phyloP scores from a whole-genome alignment of 306 rosid genomes.

The Gillenia trifoliata region DNA sequence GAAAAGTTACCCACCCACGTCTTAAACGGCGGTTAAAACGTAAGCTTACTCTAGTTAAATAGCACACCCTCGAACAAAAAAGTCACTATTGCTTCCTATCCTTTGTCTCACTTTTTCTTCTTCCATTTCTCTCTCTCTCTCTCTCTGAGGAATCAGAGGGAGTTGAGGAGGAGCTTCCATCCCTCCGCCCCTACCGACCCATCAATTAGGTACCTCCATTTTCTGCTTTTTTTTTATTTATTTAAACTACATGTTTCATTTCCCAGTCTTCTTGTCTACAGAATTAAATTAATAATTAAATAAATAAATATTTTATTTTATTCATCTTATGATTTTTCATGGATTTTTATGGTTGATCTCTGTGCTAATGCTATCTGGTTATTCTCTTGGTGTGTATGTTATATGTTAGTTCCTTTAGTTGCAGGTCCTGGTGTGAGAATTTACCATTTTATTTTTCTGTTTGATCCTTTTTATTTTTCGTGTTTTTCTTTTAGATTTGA shows the following conservation, averaged over 20 bases:
- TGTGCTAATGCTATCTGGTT: background rate
- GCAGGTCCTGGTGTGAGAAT: background rate
- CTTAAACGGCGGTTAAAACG: background rate
- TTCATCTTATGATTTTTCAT: background rate
- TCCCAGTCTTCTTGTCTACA: background rate
- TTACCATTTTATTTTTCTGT: background rate
- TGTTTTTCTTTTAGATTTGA: background rate
- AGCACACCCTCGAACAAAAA: background rate
- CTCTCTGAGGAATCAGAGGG: background rate
- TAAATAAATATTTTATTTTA: background rate
- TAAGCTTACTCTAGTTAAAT: background rate
- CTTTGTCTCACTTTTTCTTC: background rate
- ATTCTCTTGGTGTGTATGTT: background rate
- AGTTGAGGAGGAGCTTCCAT: background rate
- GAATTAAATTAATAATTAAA: background rate
- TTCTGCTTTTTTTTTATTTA: background rate
- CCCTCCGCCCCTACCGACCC: background rate
- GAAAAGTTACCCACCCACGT: no score
- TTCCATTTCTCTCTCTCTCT: background rate
- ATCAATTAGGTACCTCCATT: slow-evolving; percentile 1
- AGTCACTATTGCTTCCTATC: background rate
- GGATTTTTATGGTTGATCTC: background rate
- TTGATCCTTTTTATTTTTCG: background rate
- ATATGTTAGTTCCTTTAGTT: background rate
- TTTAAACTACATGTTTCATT: background rate